Percentiles rank a stretch among this genome's conserved stretches.
phyloP scores from a whole-genome alignment of 768 basidiomycete species.

The Tylopilus sp. region DNA sequence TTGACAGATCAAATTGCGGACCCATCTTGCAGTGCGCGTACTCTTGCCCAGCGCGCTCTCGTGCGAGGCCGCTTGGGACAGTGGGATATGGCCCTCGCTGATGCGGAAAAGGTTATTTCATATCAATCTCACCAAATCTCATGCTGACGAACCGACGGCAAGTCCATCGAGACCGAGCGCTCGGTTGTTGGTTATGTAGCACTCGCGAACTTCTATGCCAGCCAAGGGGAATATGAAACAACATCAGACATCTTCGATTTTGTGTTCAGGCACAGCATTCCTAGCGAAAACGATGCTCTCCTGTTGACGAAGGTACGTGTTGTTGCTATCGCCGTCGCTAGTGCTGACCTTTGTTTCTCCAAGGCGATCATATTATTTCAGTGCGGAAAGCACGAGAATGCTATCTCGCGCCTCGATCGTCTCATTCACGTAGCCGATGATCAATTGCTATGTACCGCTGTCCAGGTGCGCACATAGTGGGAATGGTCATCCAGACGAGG shows the following conservation, averaged over 20 bases:
- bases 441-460: not conserved
- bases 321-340: not conserved
- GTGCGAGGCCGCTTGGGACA: not conserved
- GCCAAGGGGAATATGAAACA: not conserved
- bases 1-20: not conserved
- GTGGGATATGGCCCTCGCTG: not conserved
- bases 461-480: not conserved
- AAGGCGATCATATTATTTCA: constrained; percentile 2
- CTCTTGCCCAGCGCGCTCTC: constrained; percentile 3
- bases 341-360: no score
- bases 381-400: not conserved
- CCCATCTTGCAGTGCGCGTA: not conserved
- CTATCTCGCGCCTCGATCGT: not conserved
- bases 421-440: constrained; percentile 1
- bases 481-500: not conserved
- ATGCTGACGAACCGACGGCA: not conserved
- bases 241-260: constrained; percentile 2
- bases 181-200: constrained; percentile 13
- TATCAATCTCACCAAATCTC: accelerated
- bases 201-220: not conserved
- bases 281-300: not conserved
- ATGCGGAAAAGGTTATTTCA: constrained; percentile 1
- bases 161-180: constrained; percentile 4
- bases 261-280: not conserved
- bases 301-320: constrained; percentile 8